Base-by-base conservation (phyloP, 192 early-diverging fungal genomes). In the Backusella morwellensis region DNA sequence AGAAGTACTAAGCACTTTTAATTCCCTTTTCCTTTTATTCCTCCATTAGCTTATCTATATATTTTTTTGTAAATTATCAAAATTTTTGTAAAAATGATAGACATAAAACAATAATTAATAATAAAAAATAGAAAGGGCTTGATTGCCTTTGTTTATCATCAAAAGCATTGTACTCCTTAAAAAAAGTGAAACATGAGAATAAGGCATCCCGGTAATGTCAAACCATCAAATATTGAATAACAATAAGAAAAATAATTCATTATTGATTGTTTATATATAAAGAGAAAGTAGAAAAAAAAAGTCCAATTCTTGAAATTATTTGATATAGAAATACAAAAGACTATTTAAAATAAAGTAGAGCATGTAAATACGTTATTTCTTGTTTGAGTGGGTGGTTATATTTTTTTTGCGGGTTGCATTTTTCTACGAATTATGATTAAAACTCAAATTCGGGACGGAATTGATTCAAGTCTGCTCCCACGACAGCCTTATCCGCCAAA, bases 391-490 rank as follows among this genome's bases (percentile, higher is more conserved):
- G 52, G 21, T 59, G 52, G 21, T 59, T 59, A 59, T 59, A 19
- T 59, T 59, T 59, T 59, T 59, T 26, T 21, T 12, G 54, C 0
- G 38, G 54, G n/a, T 59, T 59, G 9, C 23, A 23, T 59, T 59
- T 32, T 59, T 59, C 54, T 59, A 59, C 23, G 21, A 59, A 26
- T 26, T 23, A 11, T 26, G 21, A 34, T 85, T 85, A 90, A 77
- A 90, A 90, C 74, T 90, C 89, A 81, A 90, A 90, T 78, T 90
- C 88, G 40, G 77, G 69, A 29, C 89, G 80, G 80, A 90, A 90
- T 72, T 88, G 86, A 68, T 86, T 83, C 23, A 89, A 82, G 59
- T 90, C 85, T 8, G 82, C 74, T 23, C 85, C 86, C 29, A 78
- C 81, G 34, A 82, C 74, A 9, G 88, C 85, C 52, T 84, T 83